Base-by-base conservation (phyloP, 768 basidiomycete species). In the Lentinula raphanica region DNA sequence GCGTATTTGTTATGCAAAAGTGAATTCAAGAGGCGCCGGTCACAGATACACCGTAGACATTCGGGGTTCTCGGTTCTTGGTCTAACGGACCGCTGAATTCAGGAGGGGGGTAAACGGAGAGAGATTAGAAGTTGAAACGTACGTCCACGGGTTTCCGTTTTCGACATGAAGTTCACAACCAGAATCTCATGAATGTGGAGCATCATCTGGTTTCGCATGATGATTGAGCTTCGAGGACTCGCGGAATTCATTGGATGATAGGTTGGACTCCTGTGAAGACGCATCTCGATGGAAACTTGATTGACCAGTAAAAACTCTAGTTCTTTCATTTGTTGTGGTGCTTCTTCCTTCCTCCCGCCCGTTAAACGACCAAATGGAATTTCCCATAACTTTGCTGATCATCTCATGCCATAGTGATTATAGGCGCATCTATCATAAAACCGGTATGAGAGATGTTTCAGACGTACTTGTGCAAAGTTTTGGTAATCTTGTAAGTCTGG, bases 211-310 rank as follows among this genome's bases (percentile, higher is more conserved):
- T 39, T 36, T 38, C 51, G 51, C 51, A 35, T 53, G 51, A n/a
- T 53, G 51, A 53, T 53, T 53, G 51, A 53, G 51, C 51, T 53
- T 53, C 32, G 36, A 53, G 36, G 51, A 15, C 25, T 38, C 51
- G 15, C 9, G 15, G 51, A 23, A 36, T 39, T 53, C 19, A 53
- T 53, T 53, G 49, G 49, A 50, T 50, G 49, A 50, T 35, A 50
- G 49, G 19, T 27, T 27, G 21, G 9, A 11, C 31, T 50, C 15
- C 48, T 49, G 17, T 27, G 32, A 35, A 35, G 32, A 13, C 38
- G 21, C 21, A 21, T 44, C 46, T 31, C 46, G 27, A 31, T 49
- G 46, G 29, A n/a, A 49, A 49, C 46, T 28, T 28, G 27, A 49
- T 29, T n/a, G 29, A 29, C 13, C 46, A 31, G 25, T 49, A 27